Conservation (phyloP, 371 early-diverging fungal species). For the Chytridiales sp. region DNA sequence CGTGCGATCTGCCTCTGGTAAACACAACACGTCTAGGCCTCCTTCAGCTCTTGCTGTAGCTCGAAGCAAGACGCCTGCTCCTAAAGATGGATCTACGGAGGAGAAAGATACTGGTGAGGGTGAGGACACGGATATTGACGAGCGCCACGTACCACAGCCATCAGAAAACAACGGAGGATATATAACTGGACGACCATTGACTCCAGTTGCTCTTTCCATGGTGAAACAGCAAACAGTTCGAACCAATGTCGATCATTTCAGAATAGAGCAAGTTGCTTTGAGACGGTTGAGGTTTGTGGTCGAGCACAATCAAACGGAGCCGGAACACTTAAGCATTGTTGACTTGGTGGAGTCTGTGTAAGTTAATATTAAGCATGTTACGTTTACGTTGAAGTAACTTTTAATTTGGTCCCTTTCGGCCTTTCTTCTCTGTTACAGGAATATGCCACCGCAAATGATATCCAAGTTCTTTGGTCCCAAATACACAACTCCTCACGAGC, state of each 20-base stretch:
- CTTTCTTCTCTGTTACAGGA: slow-evolving; percentile 14
- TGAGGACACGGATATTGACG: slow-evolving; percentile 6
- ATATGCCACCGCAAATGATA: slow-evolving; percentile 33
- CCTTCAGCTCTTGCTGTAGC: background rate
- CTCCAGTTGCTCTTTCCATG: slow-evolving; percentile 22
- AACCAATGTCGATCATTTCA: slow-evolving; percentile 37
- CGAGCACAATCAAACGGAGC: slow-evolving; percentile 38
- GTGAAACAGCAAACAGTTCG: slow-evolving; percentile 38
- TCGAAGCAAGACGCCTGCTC: background rate
- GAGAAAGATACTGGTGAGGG: background rate
- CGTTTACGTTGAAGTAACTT: slow-evolving; percentile 2
- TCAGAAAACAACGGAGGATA: background rate
- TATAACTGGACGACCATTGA: background rate
- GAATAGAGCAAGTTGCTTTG: slow-evolving; percentile 47
- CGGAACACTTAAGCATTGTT: slow-evolving; percentile 39
- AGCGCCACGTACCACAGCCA: background rate
- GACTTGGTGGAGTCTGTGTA: slow-evolving; percentile 43
- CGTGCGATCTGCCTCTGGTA: background rate
- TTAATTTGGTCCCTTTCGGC: background rate
- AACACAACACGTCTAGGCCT: background rate
- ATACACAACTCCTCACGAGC: slow-evolving; percentile 29
- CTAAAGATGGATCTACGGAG: background rate
- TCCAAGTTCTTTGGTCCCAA: slow-evolving; percentile 35
- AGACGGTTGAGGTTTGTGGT: slow-evolving; percentile 40
- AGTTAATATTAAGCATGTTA: background rate